Percentiles rank a stretch among this genome's conserved stretches.
phyloP scores from a whole-genome alignment of 1,139 yeast species.

The Taiozyma sp. region DNA sequence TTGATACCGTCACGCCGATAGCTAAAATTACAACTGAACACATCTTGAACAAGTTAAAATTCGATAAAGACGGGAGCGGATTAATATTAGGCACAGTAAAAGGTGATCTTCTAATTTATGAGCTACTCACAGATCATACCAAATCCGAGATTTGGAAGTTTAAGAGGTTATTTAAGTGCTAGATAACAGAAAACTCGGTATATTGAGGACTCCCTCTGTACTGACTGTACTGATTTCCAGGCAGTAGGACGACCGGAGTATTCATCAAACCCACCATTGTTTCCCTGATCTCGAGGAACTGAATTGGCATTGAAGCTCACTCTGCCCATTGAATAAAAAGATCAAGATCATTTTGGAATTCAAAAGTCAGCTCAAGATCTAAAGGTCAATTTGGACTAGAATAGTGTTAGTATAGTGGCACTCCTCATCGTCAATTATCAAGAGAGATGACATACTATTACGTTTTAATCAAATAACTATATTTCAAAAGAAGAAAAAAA shows the following conservation, averaged over 20 bases:
- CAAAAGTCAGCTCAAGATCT: too few relatives aligned
- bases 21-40: slow-evolving; percentile 10
- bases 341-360: neutral
- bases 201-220: neutral
- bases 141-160: slow-evolving; percentile 15
- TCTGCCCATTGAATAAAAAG: slow-evolving; percentile 1
- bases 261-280: slow-evolving; percentile 12
- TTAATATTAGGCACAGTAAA: slow-evolving; percentile 11
- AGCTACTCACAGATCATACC: slow-evolving; percentile 8
- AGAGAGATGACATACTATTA: too few relatives aligned
- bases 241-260: neutral
- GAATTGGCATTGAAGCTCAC: slow-evolving; percentile 1
- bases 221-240: neutral
- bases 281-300: slow-evolving; percentile 4
- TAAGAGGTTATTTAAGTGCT: slow-evolving; percentile 13
- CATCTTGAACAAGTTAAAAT: slow-evolving; percentile 13
- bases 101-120: slow-evolving; percentile 16
- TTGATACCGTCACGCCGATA: slow-evolving; percentile 19
- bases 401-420: too few relatives aligned
- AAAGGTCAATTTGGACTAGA: too few relatives aligned
- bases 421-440: too few relatives aligned
- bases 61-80: slow-evolving; percentile 14
- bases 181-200: neutral
- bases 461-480: too few relatives aligned
- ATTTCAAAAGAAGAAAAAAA: too few relatives aligned